A percentile compares a stretch with the other conserved stretches of the same genome.
Conservation (phyloP, 2,329 filamentous ascomycete genomes). For the Erysiphe neolycopersici region DNA sequence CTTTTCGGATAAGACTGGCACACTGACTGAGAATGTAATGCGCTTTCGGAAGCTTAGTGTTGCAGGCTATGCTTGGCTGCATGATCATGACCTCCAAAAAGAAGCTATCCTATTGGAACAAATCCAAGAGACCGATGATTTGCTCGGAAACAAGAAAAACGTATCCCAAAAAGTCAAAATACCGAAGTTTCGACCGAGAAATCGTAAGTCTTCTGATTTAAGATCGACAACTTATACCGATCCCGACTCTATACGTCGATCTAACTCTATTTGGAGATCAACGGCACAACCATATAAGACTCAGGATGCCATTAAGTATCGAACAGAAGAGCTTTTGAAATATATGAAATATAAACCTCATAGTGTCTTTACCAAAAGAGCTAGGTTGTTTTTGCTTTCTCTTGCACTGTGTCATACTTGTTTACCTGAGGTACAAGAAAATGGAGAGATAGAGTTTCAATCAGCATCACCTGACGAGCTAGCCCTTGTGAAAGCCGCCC, state of each 20-base stretch:
- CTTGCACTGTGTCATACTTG: constrained; percentile 81
- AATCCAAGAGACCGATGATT: constrained; percentile 1
- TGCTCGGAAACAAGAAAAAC: constrained; percentile 3
- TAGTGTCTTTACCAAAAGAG: constrained; percentile 51
- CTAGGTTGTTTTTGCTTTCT: constrained; percentile 57
- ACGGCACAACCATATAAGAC: constrained; percentile 13
- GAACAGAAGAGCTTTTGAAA: constrained; percentile 47
- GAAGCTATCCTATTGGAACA: constrained; percentile 6
- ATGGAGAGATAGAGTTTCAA: constrained; percentile 54
- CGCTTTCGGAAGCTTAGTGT: constrained; percentile 82
- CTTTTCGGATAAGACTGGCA: constrained; percentile 89
- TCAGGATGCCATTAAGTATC: constrained; percentile 27
- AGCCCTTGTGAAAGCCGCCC: constrained; percentile 58
- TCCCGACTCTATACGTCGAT: constrained; percentile 3
- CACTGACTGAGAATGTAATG: constrained; percentile 85
- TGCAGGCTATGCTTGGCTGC: constrained; percentile 69
- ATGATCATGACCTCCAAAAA: constrained; percentile 34
- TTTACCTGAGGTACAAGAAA: constrained; percentile 44
- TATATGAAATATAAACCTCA: constrained; percentile 53
- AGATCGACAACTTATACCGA: background rate
- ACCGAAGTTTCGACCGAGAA: background rate
- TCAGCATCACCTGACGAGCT: constrained; percentile 77
- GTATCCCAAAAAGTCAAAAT: background rate
- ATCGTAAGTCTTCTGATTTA: background rate
- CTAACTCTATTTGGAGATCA: constrained; percentile 11